A percentile compares a stretch with the other conserved stretches of the same genome.
These are phyloP conservation scores for Hygrocybe punicea DNA, from an alignment of 768 basidiomycete species.

Conservation along the genomic window DNA sequence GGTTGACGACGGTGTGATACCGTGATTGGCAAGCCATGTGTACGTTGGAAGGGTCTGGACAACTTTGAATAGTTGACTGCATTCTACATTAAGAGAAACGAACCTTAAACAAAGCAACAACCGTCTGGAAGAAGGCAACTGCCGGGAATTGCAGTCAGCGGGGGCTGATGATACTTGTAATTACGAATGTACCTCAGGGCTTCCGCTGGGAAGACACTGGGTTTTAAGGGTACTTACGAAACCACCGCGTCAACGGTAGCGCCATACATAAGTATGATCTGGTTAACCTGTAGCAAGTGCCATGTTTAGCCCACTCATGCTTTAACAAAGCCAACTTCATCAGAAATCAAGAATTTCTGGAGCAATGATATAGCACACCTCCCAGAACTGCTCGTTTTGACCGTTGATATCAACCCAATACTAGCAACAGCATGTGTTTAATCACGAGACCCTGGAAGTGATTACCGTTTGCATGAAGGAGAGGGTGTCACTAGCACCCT, in stretches of 20 bases:
- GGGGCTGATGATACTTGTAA: not conserved
- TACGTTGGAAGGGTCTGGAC: slow-evolving; percentile 64
- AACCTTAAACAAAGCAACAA: slow-evolving; percentile 46
- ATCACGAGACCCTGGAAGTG: not conserved
- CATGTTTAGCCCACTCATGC: slow-evolving; percentile 73
- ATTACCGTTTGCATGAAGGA: slow-evolving; percentile 52
- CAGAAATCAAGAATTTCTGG: not conserved
- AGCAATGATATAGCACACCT: slow-evolving; percentile 41
- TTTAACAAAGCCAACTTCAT: slow-evolving; percentile 21
- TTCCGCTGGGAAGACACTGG: slow-evolving; percentile 55
- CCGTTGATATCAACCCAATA: slow-evolving; percentile 64
- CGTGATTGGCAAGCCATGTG: slow-evolving; percentile 63
- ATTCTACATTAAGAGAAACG: slow-evolving; percentile 1
- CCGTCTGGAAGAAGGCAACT: slow-evolving; percentile 60
- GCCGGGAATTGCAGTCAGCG: slow-evolving; percentile 39
- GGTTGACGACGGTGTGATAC: slow-evolving; percentile 63
- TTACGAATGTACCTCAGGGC: slow-evolving; percentile 56
- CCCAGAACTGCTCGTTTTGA: slow-evolving; percentile 63
- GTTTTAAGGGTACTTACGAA: slow-evolving; percentile 52
- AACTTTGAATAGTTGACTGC: not conserved
- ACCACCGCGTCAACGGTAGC: not conserved
- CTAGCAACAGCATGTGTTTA: slow-evolving; percentile 20
- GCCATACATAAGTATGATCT: not conserved
- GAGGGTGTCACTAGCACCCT: slow-evolving; percentile 58
- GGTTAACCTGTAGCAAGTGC: slow-evolving; percentile 52